Conservation (phyloP, 495 filamentous ascomycete species). For the Trichodelitschia bisporula region DNA sequence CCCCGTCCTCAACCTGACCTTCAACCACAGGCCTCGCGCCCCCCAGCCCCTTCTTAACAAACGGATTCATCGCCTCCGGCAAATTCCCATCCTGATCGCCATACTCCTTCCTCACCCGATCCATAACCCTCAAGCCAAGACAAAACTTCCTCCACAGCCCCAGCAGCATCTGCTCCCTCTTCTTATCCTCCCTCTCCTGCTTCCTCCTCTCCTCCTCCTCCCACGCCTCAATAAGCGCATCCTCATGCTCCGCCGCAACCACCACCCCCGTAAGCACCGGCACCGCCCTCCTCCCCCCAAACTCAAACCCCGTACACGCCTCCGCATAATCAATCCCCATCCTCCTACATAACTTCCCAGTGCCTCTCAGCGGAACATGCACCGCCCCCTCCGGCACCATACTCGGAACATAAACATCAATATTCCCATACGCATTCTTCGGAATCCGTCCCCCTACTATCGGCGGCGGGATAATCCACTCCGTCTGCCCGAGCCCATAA, state of each 20-base stretch:
- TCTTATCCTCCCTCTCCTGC: constrained; percentile 54
- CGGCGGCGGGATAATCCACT: constrained; percentile 77
- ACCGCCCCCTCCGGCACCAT: constrained; percentile 75
- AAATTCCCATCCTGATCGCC: constrained; percentile 15
- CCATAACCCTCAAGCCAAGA: constrained; percentile 58
- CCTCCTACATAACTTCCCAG: constrained; percentile 53
- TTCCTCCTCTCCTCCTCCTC: constrained; percentile 44
- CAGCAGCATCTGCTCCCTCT: constrained; percentile 49
- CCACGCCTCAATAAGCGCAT: constrained; percentile 56
- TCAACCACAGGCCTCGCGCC: too few species aligned
- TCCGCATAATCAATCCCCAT: constrained; percentile 79
- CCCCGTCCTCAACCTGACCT: too few species aligned
- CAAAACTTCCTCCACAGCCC: constrained; percentile 68
- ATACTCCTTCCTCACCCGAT: constrained; percentile 60
- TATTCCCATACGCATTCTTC: constrained; percentile 89
- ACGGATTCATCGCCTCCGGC: constrained; percentile 22
- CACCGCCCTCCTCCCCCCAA: constrained; percentile 75
- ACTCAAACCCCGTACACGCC: constrained; percentile 91
- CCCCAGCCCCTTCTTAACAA: too few species aligned
- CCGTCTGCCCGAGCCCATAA: constrained; percentile 67
- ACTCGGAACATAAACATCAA: constrained; percentile 77
- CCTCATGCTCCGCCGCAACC: constrained; percentile 54
- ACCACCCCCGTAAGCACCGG: constrained; percentile 83
- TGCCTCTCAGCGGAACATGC: constrained; percentile 59
- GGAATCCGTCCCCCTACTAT: constrained; percentile 66